Base-by-base conservation (phyloP, 2,329 filamentous ascomycete species). In the Penicillium capsulatum region DNA sequence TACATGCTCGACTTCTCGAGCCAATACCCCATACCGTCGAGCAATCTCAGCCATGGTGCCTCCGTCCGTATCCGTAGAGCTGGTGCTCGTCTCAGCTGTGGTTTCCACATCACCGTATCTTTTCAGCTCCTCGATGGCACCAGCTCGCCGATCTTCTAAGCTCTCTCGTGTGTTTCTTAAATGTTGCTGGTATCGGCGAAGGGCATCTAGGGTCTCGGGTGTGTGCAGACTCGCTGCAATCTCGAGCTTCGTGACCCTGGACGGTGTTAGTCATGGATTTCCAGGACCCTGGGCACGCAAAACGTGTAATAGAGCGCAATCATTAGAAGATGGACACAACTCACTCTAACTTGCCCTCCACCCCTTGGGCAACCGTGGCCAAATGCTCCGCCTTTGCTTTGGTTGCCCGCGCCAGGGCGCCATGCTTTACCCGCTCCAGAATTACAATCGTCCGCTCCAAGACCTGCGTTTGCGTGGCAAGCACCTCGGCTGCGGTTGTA, bases 311-410 rank as follows among this genome's bases (percentile, higher is more conserved):
- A 5, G 9, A 22, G 9, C 19, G 19, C 10, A 14, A 28, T 6
- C 13, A 28, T 4, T 7, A n/a, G 5, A 28, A 14, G 5, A 4
- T 11, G n/a, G 26, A 11, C 6, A 11, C 5, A 6, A 56, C 61
- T 42, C 60, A 67, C 65, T 54, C 58, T 20, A 64, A 40, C 51
- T 66, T 66, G 10, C 57, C 59, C 39, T 63, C 63, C 31, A 70
- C 41, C 11, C 57, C 59, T 34, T 60, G 54, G 31, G 67, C 65
- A 31, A 69, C 63, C 20, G 49, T 57, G 17, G 58, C 58, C 40
- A 70, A 44, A 53, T 68, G 60, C 33, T 68, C 66, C 10, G 64
- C 65, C 42, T 61, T 61, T 3, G 64, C 64, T 42, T 57, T 66
- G 15, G 54, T 61, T 36, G 55, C 64, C 37, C 63, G 53, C 31